These are phyloP conservation scores for Scortechinia acanthostroma DNA, from an alignment of 2,329 filamentous ascomycete species.

Conservation along the genomic window DNA sequence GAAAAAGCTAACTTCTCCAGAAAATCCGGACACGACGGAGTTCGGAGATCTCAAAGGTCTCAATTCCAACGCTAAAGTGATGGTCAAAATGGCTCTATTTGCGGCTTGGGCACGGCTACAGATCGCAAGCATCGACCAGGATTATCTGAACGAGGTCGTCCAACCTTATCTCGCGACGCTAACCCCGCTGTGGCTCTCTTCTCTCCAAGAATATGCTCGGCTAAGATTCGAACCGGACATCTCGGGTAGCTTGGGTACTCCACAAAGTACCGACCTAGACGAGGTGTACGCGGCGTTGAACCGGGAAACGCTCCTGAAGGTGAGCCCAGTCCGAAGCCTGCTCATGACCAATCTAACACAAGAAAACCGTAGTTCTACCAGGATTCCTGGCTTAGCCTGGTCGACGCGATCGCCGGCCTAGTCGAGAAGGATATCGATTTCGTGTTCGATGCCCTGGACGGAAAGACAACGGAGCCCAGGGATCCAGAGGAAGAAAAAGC, in stretches of 20 bases:
- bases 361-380: conserved; percentile 74
- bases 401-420: conserved; percentile 92
- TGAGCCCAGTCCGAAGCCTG: not conserved
- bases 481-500: not conserved
- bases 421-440: conserved; percentile 98
- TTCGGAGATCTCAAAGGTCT: conserved; percentile 90
- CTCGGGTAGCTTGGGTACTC: conserved; percentile 78
- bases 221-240: conserved; percentile 95
- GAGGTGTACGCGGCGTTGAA: conserved; percentile 93
- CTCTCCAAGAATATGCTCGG: conserved; percentile 84
- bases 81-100: conserved; percentile 97
- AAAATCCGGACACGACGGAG: conserved; percentile 69
- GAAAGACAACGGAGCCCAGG: conserved; percentile 27
- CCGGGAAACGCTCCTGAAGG: conserved; percentile 77
- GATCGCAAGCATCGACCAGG: conserved; percentile 86
- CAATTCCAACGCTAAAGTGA: conserved; percentile 91
- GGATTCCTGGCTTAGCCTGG: conserved; percentile 90
- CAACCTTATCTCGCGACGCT: conserved; percentile 83
- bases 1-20: not conserved
- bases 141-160: conserved; percentile 80
- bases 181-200: conserved; percentile 89
- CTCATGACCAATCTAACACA: not conserved
- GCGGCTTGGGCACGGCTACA: conserved; percentile 96
- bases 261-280: conserved; percentile 78
- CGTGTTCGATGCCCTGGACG: conserved; percentile 92